These are phyloP conservation scores for Sordariomycetes sp. DNA, from an alignment of 2,329 filamentous ascomycete genomes.

Conservation along the genomic window DNA sequence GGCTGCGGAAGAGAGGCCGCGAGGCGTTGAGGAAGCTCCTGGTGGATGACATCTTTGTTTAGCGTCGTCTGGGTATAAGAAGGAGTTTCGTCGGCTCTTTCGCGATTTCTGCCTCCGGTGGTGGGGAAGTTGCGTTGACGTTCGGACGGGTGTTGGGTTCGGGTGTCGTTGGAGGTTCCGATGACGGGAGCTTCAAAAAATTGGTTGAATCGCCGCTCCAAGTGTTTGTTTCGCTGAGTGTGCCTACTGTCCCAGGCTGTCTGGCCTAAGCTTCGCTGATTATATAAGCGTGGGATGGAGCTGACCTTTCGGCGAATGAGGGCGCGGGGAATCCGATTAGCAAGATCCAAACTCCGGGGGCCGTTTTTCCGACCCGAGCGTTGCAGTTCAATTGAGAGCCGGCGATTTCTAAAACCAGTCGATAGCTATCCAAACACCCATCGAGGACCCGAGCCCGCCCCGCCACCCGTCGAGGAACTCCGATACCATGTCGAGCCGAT, in stretches of 20 bases:
- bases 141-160: neutral
- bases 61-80: neutral
- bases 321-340: neutral
- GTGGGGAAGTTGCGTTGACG: neutral
- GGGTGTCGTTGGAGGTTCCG: neutral
- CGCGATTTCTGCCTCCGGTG: neutral
- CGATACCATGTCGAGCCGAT: constrained; percentile 72
- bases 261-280: neutral
- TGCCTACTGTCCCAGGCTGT: too few species aligned
- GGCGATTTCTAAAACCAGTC: neutral
- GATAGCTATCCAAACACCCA: neutral
- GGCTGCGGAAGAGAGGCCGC: constrained; percentile 43
- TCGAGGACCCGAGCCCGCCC: constrained; percentile 1
- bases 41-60: constrained; percentile 18
- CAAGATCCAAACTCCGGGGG: neutral
- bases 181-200: neutral
- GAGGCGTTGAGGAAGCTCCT: constrained; percentile 37
- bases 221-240: too few species aligned
- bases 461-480: neutral
- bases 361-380: neutral
- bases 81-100: neutral
- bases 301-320: neutral
- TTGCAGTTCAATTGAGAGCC: neutral
- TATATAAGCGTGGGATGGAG: neutral
- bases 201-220: neutral